phyloP scores from a whole-genome alignment of 2,329 filamentous ascomycete species.

The Raffaelea albimanens region DNA sequence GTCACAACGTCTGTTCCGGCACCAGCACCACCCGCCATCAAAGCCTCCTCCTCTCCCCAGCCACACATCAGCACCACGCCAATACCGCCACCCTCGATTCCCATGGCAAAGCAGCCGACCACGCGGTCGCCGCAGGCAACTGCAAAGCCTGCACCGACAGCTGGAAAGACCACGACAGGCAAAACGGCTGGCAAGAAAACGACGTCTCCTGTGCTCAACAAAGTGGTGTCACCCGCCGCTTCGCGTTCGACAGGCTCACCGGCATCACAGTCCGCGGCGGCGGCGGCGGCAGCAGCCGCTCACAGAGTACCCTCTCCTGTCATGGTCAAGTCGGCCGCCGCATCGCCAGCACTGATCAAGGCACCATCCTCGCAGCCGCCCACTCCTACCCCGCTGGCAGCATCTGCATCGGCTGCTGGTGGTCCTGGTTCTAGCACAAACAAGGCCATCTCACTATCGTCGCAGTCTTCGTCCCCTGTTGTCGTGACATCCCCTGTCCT shows the following conservation, averaged over 20 bases:
- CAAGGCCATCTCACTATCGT: conserved; percentile 8
- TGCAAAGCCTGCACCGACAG: conserved; percentile 12
- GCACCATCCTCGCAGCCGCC: conserved; percentile 13
- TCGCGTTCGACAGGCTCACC: conserved; percentile 1
- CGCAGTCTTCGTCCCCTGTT: conserved; percentile 7
- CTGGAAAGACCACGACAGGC: conserved; percentile 8
- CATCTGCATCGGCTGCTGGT: conserved; percentile 10
- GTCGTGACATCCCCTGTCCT: conserved; percentile 15
- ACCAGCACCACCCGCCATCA: not conserved
- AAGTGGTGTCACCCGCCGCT: conserved; percentile 6
- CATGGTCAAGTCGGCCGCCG: conserved; percentile 6
- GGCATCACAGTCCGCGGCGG: no score
- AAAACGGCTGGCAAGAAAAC: conserved; percentile 1
- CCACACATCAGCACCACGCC: no score
- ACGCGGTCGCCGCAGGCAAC: conserved; percentile 14
- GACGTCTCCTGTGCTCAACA: conserved; percentile 6
- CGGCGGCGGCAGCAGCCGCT: not conserved
- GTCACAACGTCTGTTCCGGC: not conserved
- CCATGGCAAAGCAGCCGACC: conserved; percentile 1
- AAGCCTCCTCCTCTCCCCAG: not conserved
- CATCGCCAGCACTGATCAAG: conserved; percentile 9
- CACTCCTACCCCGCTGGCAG: not conserved
- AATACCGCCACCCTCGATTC: not conserved
- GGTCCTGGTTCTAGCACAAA: no score
- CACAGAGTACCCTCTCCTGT: conserved; percentile 7